Evolutionary conservation across 208 protist species (phyloP).

Genomic region (Tritrichomonas foetus): DNA sequence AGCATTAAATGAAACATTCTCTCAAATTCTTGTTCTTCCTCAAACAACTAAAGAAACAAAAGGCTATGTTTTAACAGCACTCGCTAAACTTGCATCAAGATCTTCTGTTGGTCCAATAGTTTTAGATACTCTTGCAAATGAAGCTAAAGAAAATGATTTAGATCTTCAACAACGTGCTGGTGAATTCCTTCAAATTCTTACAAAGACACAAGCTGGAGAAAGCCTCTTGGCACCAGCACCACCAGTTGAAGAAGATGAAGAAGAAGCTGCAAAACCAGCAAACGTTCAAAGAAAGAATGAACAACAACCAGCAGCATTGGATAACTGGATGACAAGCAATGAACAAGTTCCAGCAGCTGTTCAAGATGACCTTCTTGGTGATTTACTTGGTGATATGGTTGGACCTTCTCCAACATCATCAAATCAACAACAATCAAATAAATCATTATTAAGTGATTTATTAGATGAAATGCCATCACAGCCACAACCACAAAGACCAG

Average conservation of each 20-base stretch:
- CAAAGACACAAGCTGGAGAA: not conserved
- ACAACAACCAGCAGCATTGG: not conserved
- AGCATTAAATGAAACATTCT: not conserved
- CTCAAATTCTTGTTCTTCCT: not conserved
- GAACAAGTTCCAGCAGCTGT: too few relatives aligned
- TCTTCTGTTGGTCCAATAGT: not conserved
- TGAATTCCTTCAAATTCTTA: not conserved
- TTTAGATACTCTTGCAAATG: not conserved
- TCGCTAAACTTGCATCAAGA: not conserved
- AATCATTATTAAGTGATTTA: not conserved
- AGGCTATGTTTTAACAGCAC: not conserved
- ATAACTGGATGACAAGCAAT: not conserved
- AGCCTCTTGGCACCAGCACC: not conserved
- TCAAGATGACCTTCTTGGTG: not conserved
- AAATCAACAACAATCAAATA: not conserved
- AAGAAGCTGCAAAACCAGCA: not conserved
- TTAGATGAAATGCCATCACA: too few relatives aligned
- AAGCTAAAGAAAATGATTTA: not conserved
- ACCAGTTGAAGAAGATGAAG: not conserved
- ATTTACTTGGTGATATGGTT: not conserved
- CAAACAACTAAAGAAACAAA: slow-evolving; percentile 29
- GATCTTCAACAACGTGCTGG: not conserved
- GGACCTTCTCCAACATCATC: not conserved
- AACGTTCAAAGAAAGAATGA: not conserved
- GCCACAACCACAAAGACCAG: too few relatives aligned